These are phyloP conservation scores for Panaeolus papilionaceus DNA, from an alignment of 768 basidiomycete genomes.

Conservation along the genomic window DNA sequence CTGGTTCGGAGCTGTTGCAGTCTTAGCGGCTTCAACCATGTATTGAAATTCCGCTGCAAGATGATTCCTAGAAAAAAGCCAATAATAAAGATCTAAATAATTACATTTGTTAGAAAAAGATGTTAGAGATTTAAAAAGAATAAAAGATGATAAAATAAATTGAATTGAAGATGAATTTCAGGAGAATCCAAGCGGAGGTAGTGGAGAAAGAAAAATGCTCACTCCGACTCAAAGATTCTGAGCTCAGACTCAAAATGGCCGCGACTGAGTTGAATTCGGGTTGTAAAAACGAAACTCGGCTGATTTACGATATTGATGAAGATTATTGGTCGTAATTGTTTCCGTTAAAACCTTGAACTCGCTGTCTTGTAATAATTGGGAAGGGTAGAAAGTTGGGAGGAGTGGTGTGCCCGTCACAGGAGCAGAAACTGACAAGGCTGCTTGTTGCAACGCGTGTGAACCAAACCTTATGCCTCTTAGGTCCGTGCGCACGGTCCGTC, in stretches of 20 bases:
- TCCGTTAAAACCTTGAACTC: constrained; percentile 14
- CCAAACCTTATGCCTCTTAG: constrained; percentile 25
- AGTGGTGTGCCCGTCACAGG: constrained; percentile 15
- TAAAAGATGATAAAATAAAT: constrained; percentile 18
- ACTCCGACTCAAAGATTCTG: constrained; percentile 56
- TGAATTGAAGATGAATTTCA: constrained; percentile 8
- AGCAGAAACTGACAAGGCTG: constrained; percentile 26
- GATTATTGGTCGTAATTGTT: constrained; percentile 1
- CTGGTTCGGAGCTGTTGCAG: constrained; percentile 32
- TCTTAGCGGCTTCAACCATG: constrained; percentile 43
- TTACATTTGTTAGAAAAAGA: constrained; percentile 6
- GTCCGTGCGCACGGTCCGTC: constrained; percentile 31
- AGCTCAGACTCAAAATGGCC: constrained; percentile 47
- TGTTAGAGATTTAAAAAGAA: constrained; percentile 15
- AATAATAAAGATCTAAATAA: background rate
- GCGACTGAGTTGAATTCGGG: constrained; percentile 2
- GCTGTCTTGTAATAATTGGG: constrained; percentile 9
- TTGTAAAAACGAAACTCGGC: background rate
- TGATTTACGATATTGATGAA: constrained; percentile 15
- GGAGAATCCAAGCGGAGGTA: constrained; percentile 20
- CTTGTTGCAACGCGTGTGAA: constrained; percentile 34
- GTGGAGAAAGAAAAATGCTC: constrained; percentile 43
- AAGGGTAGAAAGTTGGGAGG: constrained; percentile 20
- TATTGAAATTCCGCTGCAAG: constrained; percentile 1
- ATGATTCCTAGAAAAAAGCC: background rate